Evolutionary conservation across 129 eudicot species (phyloP).

Genomic region (Lactuca saligna): DNA sequence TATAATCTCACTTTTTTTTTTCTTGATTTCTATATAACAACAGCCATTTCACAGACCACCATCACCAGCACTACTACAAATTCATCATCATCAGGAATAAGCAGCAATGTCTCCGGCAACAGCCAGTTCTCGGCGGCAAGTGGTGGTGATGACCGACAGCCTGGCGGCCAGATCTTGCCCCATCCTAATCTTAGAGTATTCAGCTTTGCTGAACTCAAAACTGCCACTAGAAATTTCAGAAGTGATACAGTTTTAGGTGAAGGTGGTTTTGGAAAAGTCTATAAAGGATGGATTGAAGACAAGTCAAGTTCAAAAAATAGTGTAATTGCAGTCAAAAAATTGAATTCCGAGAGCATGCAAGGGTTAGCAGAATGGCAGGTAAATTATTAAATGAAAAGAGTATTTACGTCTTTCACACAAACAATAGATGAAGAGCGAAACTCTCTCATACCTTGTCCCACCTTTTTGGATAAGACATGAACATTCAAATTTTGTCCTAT

Average conservation of each 20-base stretch:
- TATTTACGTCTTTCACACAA: background rate
- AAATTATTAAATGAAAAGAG: background rate
- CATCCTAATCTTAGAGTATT: slow-evolving; percentile 48
- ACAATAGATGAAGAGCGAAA: too few species aligned
- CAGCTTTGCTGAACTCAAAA: slow-evolving; percentile 45
- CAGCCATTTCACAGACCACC: slow-evolving; percentile 42
- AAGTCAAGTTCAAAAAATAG: slow-evolving; percentile 30
- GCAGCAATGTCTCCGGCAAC: slow-evolving; percentile 29
- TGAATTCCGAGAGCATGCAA: slow-evolving; percentile 46
- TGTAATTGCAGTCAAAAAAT: slow-evolving; percentile 44
- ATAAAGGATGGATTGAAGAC: slow-evolving; percentile 62
- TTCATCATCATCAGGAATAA: slow-evolving; percentile 41
- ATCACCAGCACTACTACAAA: slow-evolving; percentile 33
- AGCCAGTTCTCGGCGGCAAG: slow-evolving; percentile 43
- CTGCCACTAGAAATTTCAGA: slow-evolving; percentile 49
- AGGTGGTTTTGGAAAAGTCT: slow-evolving; percentile 62
- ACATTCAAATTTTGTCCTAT: background rate
- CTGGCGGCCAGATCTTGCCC: slow-evolving; percentile 46
- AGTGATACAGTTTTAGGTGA: slow-evolving; percentile 53
- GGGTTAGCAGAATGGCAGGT: slow-evolving; percentile 56
- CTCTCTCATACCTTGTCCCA: background rate
- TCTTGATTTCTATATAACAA: slow-evolving; percentile 18
- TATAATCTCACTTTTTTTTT: background rate
- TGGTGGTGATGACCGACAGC: slow-evolving; percentile 24
- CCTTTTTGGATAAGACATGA: background rate